These are phyloP conservation scores for Chiua virens DNA, from an alignment of 768 basidiomycete genomes.

Conservation along the genomic window DNA sequence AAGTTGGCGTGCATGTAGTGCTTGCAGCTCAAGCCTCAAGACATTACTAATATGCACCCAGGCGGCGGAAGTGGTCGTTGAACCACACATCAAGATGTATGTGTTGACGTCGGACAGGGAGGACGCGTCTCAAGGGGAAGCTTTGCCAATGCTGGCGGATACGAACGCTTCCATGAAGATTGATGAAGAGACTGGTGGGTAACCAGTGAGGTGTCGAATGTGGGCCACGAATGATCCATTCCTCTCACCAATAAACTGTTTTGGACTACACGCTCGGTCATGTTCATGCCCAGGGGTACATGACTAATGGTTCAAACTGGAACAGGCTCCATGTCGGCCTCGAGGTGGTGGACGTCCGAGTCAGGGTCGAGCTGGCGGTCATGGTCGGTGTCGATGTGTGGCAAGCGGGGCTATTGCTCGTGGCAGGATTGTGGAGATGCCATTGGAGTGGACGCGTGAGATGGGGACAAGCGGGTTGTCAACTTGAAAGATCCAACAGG, in stretches of 20 bases:
- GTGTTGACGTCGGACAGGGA: conserved; percentile 9
- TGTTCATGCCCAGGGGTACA: too few species aligned
- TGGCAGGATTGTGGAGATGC: too few species aligned
- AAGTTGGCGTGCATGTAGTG: conserved; percentile 18
- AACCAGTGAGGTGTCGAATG: neutral
- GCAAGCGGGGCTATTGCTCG: too few species aligned
- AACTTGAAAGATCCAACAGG: too few species aligned
- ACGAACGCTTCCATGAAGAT: neutral
- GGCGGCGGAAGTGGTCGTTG: conserved; percentile 33
- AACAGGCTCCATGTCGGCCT: too few species aligned
- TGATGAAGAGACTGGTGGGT: conserved; percentile 9
- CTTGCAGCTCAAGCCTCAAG: conserved; percentile 32
- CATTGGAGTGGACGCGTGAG: too few species aligned
- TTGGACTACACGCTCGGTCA: neutral
- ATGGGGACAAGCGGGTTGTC: too few species aligned
- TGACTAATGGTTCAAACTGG: too few species aligned
- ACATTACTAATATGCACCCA: conserved; percentile 21
- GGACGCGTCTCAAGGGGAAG: neutral
- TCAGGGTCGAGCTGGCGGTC: too few species aligned
- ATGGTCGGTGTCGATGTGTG: too few species aligned
- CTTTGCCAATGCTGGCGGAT: neutral
- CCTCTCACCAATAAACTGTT: too few species aligned
- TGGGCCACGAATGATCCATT: neutral
- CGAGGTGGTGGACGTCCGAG: too few species aligned
- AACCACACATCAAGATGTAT: conserved; percentile 40